Percentiles rank a stretch among this genome's conserved stretches.
Conservation (phyloP, 371 early-diverging fungal species). For the Rhizopus stolonifer region DNA sequence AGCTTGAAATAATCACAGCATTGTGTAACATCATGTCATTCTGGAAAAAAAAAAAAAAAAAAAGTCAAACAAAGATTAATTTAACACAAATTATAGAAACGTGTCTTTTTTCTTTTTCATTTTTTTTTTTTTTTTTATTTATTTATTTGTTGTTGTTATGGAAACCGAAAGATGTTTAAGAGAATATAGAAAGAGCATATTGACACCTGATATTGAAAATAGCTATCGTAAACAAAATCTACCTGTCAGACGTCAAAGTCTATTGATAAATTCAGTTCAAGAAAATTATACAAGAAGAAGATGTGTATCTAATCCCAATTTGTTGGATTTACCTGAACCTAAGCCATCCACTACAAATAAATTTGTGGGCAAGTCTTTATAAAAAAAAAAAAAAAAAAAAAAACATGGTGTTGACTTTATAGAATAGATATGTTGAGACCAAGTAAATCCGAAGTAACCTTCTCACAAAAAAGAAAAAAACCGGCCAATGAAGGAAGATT, state of each 20-base stretch:
- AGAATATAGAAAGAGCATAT: constrained; percentile 5
- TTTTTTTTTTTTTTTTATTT: constrained; percentile 4
- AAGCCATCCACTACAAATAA: neutral
- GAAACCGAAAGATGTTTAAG: constrained; percentile 4
- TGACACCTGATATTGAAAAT: constrained; percentile 25
- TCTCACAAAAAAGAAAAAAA: neutral
- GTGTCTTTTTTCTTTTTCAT: neutral
- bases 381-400: neutral
- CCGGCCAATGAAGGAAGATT: constrained; percentile 2
- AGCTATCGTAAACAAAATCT: constrained; percentile 43
- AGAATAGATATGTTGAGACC: constrained; percentile 8
- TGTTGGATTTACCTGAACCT: neutral
- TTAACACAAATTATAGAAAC: no score
- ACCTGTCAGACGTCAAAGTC: constrained; percentile 46
- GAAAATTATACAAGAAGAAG: neutral
- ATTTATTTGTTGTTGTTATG: neutral
- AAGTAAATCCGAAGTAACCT: constrained; percentile 21
- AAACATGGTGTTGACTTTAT: neutral
- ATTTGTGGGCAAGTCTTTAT: neutral
- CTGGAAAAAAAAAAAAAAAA: constrained; percentile 37
- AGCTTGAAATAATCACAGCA: no score
- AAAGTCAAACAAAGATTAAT: no score
- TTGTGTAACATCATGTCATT: constrained; percentile 58
- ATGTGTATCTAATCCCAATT: neutral
- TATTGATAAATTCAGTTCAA: constrained; percentile 6